phyloP scores from a whole-genome alignment of 164 flowering plant species.

The Vitis rupestris region DNA sequence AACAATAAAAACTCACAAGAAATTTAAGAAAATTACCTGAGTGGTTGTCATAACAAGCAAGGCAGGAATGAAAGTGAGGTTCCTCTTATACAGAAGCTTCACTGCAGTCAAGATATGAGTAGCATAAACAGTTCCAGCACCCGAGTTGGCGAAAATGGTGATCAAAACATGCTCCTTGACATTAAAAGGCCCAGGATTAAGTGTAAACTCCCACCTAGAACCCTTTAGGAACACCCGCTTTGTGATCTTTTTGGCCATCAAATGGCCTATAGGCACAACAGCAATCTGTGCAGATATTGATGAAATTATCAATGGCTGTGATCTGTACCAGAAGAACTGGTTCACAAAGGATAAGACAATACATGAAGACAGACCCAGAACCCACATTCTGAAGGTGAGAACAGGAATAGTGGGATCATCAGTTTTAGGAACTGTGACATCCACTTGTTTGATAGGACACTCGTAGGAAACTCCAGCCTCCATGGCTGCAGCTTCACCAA shows the following conservation, averaged over 20 bases:
- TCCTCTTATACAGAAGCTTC: constrained; percentile 41
- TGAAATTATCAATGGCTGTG: constrained; percentile 33
- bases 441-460: constrained; percentile 44
- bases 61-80: constrained; percentile 37
- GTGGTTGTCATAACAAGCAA: constrained; percentile 44
- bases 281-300: constrained; percentile 64
- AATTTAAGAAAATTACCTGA: constrained; percentile 28
- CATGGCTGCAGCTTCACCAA: neutral
- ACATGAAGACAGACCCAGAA: constrained; percentile 44
- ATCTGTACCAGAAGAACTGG: constrained; percentile 69
- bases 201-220: constrained; percentile 31
- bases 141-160: constrained; percentile 48
- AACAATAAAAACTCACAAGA: neutral
- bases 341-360: constrained; percentile 51
- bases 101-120: constrained; percentile 45
- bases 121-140: constrained; percentile 51
- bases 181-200: constrained; percentile 61
- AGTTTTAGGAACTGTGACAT: constrained; percentile 53
- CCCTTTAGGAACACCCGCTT: constrained; percentile 36
- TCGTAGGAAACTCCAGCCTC: constrained; percentile 8
- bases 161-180: constrained; percentile 53
- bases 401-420: constrained; percentile 53
- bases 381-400: constrained; percentile 63
- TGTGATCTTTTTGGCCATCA: constrained; percentile 47
- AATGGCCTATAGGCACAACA: constrained; percentile 59